Evolutionary conservation across 78 protist genomes (phyloP), one percentile per base, ranked within the genome.

Genomic region (Pelomyxa schiedti): DNA sequence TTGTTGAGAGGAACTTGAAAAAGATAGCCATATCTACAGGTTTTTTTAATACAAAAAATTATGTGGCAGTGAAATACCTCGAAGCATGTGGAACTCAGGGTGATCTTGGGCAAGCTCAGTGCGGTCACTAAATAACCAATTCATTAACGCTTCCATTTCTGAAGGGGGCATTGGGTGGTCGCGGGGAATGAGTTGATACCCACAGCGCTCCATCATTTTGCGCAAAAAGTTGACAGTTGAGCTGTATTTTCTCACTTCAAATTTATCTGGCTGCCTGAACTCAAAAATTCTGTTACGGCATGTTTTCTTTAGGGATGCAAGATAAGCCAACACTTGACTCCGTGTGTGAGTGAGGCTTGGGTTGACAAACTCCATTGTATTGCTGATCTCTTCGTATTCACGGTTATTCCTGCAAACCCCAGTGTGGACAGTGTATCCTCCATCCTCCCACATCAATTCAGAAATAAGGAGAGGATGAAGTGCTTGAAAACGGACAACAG

Each of bases 1-100:
- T 69, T 42, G 81, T 66, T 37, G 71, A 63, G 30, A 74, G 26
- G 52, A 68, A 69, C 64, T 40, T 36, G 58, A 69, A 42, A 35
- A 66, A 0, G 24, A 74, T 65, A 39, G 69, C 74, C 63, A 79
- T 32, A 75, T 84, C 84, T n/a, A n/a, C n/a, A n/a, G n/a, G n/a
- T n/a, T n/a, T n/a, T n/a, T n/a, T n/a, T n/a, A n/a, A n/a, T n/a
- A n/a, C n/a, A n/a, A n/a, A n/a, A n/a, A n/a, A n/a, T n/a, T n/a
- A n/a, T n/a, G n/a, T n/a, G n/a, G n/a, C n/a, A n/a, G n/a, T n/a
- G n/a, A n/a, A n/a, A n/a, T n/a, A n/a, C n/a, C n/a, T 40, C 89
- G 81, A 32, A 47, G 22, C 38, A 8, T 0, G 39, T 29, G 52
- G n/a, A 66, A 69, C 71, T 67, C 72, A 43, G 42, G 75, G 66